These are phyloP conservation scores for Echria macrotheca DNA, from an alignment of 495 filamentous ascomycete species.

Conservation along the genomic window DNA sequence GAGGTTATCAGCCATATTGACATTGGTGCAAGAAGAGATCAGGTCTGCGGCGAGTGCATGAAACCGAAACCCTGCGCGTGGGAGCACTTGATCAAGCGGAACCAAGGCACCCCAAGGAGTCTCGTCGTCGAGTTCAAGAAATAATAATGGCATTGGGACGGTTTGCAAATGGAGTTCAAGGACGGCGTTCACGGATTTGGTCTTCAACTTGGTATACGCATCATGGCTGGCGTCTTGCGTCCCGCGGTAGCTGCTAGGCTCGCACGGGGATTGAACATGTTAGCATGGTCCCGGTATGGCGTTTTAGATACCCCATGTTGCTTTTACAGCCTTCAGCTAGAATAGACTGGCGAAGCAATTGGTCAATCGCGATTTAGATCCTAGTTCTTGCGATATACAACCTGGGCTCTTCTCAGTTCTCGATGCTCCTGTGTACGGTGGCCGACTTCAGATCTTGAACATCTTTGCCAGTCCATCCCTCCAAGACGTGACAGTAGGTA, in stretches of 20 bases:
- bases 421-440: no score
- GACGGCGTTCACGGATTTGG: not conserved
- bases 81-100: constrained; percentile 22
- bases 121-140: no score
- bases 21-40: not conserved
- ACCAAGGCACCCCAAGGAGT: no score
- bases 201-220: not conserved
- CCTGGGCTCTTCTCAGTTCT: no score
- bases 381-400: not conserved
- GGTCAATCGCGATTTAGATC: not conserved
- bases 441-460: no score
- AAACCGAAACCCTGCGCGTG: constrained; percentile 14
- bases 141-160: not conserved
- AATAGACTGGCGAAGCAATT: not conserved
- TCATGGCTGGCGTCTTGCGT: not conserved
- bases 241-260: constrained; percentile 6
- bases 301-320: not conserved
- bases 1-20: not conserved
- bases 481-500: no score
- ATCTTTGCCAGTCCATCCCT: no score
- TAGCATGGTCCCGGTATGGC: constrained; percentile 1
- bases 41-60: constrained; percentile 24
- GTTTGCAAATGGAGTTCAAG: not conserved
- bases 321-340: no score
- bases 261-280: constrained; percentile 1